These are phyloP conservation scores for Powellomyces hirtus DNA, from an alignment of 192 early-diverging fungal species.

Conservation along the genomic window DNA sequence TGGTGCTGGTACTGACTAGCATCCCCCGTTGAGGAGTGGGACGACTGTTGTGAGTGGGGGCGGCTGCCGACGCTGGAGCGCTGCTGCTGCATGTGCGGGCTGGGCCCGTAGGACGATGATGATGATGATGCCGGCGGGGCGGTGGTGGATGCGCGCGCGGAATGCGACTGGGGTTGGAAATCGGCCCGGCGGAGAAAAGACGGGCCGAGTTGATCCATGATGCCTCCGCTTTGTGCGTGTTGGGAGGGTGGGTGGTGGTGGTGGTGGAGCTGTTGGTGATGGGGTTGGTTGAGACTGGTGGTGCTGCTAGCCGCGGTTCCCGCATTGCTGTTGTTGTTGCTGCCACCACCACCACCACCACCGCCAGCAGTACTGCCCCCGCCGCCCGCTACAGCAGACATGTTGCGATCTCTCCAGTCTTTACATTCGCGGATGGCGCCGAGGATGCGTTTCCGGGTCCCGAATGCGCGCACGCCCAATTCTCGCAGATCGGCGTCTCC, in stretches of 20 bases:
- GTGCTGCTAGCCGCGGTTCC: too few relatives aligned
- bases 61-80: constrained; percentile 17
- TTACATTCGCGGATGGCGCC: constrained; percentile 44
- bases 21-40: background rate
- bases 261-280: background rate
- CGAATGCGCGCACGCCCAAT: constrained; percentile 50
- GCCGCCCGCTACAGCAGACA: background rate
- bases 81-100: background rate
- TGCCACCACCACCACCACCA: background rate
- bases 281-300: background rate
- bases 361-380: background rate
- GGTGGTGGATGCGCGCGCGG: background rate
- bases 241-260: background rate
- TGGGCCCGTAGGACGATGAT: background rate
- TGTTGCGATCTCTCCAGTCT: constrained; percentile 5
- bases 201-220: background rate
- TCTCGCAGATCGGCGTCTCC: constrained; percentile 48
- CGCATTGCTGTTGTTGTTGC: constrained; percentile 10
- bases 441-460: constrained; percentile 48
- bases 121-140: background rate
- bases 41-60: constrained; percentile 6
- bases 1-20: background rate
- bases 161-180: background rate
- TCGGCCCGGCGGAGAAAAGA: background rate
- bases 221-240: background rate